These are phyloP conservation scores for Gautieria morchelliformis DNA, from an alignment of 768 basidiomycete species.

Conservation along the genomic window DNA sequence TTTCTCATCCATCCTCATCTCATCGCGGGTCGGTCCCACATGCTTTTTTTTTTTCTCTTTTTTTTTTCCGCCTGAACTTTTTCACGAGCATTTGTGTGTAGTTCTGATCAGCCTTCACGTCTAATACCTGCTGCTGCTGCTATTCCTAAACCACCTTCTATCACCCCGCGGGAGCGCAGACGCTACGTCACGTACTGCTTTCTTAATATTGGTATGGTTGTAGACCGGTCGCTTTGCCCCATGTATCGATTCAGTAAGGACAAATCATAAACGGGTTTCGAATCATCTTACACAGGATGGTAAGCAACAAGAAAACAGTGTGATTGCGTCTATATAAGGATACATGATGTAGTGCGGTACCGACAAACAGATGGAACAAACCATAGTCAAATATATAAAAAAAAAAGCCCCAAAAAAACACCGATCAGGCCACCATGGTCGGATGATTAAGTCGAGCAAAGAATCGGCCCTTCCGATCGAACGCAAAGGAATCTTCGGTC, in stretches of 20 bases:
- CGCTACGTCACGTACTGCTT: too few species aligned
- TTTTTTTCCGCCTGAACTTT: too few species aligned
- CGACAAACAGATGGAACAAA: not conserved
- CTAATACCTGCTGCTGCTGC: too few species aligned
- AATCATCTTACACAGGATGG: not conserved
- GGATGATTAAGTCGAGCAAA: not conserved
- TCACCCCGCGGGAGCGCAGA: too few species aligned
- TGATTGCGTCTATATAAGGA: not conserved
- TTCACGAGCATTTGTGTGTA: too few species aligned
- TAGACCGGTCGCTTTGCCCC: not conserved
- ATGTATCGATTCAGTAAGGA: not conserved
- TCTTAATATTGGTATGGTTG: too few species aligned
- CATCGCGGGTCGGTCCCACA: too few species aligned
- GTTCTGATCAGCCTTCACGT: too few species aligned
- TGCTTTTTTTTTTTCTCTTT: too few species aligned
- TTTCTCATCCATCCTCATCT: too few species aligned
- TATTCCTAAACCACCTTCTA: too few species aligned
- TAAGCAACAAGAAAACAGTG: not conserved
- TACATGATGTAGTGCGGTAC: not conserved
- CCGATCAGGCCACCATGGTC: not conserved
- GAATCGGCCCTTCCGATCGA: conserved; percentile 4
- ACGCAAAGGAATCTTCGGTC: conserved; percentile 7
- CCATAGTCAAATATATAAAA: not conserved
- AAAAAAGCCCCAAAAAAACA: too few species aligned
- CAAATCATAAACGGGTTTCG: not conserved